A percentile compares a stretch with the other conserved stretches of the same genome.
Conservation (phyloP, 1,139 yeast species). For the Blastobotrys illinoisensis region DNA sequence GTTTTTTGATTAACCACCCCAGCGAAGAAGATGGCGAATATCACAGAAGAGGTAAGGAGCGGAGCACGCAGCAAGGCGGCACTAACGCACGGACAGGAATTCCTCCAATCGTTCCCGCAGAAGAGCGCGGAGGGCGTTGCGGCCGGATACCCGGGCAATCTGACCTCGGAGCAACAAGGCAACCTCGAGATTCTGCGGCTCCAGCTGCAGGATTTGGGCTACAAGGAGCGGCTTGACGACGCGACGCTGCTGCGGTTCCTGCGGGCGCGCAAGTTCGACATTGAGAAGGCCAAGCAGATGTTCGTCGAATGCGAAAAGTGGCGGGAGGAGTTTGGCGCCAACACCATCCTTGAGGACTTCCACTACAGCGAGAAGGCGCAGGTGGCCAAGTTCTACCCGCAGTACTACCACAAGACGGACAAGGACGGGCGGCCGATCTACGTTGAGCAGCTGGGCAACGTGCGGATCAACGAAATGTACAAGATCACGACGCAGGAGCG, state of each 20-base stretch:
- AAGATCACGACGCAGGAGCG: constrained; percentile 92
- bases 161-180: constrained; percentile 62
- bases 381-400: constrained; percentile 89
- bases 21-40: background rate
- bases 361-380: constrained; percentile 84
- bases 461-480: constrained; percentile 85
- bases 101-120: constrained; percentile 51
- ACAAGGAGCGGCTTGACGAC: constrained; percentile 72
- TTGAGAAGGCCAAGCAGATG: constrained; percentile 75
- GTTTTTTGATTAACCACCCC: background rate
- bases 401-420: constrained; percentile 95
- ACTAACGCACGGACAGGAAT: background rate
- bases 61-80: background rate
- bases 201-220: constrained; percentile 58
- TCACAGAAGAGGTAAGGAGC: background rate
- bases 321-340: constrained; percentile 82
- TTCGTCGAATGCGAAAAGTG: constrained; percentile 82
- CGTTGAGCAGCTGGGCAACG: constrained; percentile 88
- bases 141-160: constrained; percentile 78
- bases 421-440: constrained; percentile 95
- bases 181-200: constrained; percentile 55
- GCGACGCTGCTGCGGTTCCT: constrained; percentile 85
- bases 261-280: constrained; percentile 91
- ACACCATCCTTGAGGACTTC: constrained; percentile 81
- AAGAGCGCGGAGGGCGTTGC: constrained; percentile 54